Percentiles rank a stretch among this genome's conserved stretches.
phyloP scores from a whole-genome alignment of 2,329 filamentous ascomycete species.

The Rutstroemia sp. region DNA sequence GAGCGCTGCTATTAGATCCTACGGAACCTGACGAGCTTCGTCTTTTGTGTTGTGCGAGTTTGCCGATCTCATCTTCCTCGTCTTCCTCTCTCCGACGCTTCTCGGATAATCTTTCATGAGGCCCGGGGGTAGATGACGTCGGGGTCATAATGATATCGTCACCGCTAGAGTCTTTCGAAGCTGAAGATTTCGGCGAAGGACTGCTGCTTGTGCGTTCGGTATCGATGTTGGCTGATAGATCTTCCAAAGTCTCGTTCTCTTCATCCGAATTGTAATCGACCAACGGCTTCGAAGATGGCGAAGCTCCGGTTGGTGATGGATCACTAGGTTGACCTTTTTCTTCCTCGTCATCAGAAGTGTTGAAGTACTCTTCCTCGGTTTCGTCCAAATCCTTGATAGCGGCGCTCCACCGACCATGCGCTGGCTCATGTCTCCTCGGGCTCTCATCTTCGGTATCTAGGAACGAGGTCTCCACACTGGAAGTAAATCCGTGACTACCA shows the following conservation, averaged over 20 bases:
- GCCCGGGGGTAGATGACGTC: constrained; percentile 33
- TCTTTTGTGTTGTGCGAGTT: constrained; percentile 59
- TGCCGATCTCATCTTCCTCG: constrained; percentile 86
- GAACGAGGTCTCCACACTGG: constrained; percentile 60
- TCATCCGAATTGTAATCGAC: constrained; percentile 94
- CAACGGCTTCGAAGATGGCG: constrained; percentile 59
- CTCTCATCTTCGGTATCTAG: constrained; percentile 61
- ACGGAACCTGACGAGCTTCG: constrained; percentile 43
- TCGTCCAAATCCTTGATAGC: constrained; percentile 71
- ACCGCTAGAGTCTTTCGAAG: constrained; percentile 13
- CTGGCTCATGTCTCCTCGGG: constrained; percentile 37
- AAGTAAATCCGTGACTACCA: constrained; percentile 61
- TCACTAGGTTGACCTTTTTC: constrained; percentile 33
- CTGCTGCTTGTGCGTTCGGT: constrained; percentile 10
- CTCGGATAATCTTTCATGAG: constrained; percentile 74
- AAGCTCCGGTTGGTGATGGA: constrained; percentile 52
- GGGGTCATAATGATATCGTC: constrained; percentile 17
- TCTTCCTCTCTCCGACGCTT: constrained; percentile 90
- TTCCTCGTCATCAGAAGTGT: constrained; percentile 77
- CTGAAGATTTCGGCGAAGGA: constrained; percentile 18
- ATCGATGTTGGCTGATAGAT: constrained; percentile 29
- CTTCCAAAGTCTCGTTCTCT: constrained; percentile 61
- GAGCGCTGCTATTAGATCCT: constrained; percentile 23
- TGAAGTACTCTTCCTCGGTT: constrained; percentile 90
- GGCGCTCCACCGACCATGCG: constrained; percentile 51